Percentiles rank a stretch among this genome's conserved stretches.
These are phyloP conservation scores for Spathaspora arborariae DNA, from an alignment of 805 yeast species.

Conservation along the genomic window DNA sequence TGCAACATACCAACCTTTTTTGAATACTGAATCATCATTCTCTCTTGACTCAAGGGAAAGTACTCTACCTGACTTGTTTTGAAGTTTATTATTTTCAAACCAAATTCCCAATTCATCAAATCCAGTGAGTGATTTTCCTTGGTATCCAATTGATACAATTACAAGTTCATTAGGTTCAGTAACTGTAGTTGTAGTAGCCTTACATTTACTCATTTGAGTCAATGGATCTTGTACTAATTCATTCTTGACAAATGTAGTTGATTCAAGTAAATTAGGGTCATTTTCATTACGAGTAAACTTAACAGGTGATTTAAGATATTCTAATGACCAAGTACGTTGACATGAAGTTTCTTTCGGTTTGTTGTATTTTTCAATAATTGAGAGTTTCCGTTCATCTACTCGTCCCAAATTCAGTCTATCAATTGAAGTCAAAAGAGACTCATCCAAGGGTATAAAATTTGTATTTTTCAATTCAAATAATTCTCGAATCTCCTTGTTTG, in stretches of 20 bases:
- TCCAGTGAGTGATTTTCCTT: slow-evolving; percentile 61
- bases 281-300: slow-evolving; percentile 40
- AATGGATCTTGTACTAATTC: slow-evolving; percentile 36
- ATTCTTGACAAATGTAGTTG: slow-evolving; percentile 50
- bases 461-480: slow-evolving; percentile 54
- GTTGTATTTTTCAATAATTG: slow-evolving; percentile 54
- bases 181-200: slow-evolving; percentile 31
- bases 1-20: slow-evolving; percentile 62
- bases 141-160: slow-evolving; percentile 80
- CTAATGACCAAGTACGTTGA: slow-evolving; percentile 53
- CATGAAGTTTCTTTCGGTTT: slow-evolving; percentile 2
- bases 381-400: slow-evolving; percentile 59
- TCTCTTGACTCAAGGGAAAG: slow-evolving; percentile 12
- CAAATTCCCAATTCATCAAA: slow-evolving; percentile 38
- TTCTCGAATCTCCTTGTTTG: slow-evolving; percentile 90
- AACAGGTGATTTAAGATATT: slow-evolving; percentile 65
- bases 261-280: slow-evolving; percentile 36
- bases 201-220: slow-evolving; percentile 11
- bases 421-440: slow-evolving; percentile 24
- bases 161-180: slow-evolving; percentile 56
- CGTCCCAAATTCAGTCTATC: slow-evolving; percentile 37
- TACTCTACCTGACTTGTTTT: slow-evolving; percentile 34
- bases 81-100: slow-evolving; percentile 27
- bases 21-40: slow-evolving; percentile 17
- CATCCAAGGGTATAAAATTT: slow-evolving; percentile 35